Evolutionary conservation across 805 yeast genomes (phyloP).

Genomic region (Priceomyces fermenticarens): DNA sequence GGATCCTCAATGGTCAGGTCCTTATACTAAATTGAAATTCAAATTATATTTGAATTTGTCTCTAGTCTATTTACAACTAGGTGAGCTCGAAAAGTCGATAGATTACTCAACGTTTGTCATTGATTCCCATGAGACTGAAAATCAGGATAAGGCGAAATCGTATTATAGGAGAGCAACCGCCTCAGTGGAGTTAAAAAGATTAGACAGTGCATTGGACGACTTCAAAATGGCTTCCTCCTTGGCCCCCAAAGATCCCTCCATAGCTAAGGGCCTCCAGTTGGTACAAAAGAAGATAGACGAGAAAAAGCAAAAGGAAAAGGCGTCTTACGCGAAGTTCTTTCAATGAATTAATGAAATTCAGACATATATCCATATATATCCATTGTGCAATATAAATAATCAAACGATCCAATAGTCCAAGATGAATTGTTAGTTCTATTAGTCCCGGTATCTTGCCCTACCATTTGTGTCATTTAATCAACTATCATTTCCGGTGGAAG

Average conservation of each 20-base stretch:
- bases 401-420: not conserved
- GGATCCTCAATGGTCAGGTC: conserved; percentile 49
- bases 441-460: too few relatives aligned
- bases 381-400: not conserved
- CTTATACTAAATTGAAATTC: conserved; percentile 51
- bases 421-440: not conserved
- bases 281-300: conserved; percentile 40
- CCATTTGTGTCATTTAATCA: too few relatives aligned
- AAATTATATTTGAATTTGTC: conserved; percentile 60
- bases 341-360: not conserved
- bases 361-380: conserved; percentile 1
- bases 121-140: conserved; percentile 41
- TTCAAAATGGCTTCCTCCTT: conserved; percentile 41
- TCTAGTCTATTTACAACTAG: conserved; percentile 48
- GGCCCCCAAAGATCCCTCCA: conserved; percentile 49
- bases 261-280: conserved; percentile 41
- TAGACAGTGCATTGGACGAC: conserved; percentile 47
- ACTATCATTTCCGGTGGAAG: conserved; percentile 2
- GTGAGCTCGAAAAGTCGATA: conserved; percentile 46
- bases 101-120: conserved; percentile 56
- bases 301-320: conserved; percentile 48
- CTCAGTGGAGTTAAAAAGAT: conserved; percentile 41
- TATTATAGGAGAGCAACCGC: conserved; percentile 54
- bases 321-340: conserved; percentile 64
- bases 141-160: conserved; percentile 54